phyloP scores from a whole-genome alignment of 768 basidiomycete genomes.

The Nidularia sp. region DNA sequence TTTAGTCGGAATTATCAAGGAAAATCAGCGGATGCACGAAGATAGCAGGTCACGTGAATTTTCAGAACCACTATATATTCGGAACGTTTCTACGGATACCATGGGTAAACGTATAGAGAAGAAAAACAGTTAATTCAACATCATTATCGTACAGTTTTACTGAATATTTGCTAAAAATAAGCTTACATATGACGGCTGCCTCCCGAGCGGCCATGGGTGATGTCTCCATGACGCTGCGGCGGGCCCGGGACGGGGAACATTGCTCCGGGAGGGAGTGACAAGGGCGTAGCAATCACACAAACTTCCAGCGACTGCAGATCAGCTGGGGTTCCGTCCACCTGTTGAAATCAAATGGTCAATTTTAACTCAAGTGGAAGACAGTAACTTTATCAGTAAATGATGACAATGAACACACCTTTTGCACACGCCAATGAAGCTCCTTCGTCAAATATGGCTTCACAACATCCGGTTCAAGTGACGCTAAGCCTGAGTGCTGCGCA shows the following conservation, averaged over 20 bases:
- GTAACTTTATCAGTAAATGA: neutral
- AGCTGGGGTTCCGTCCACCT: slow-evolving; percentile 15
- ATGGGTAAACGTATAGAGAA: too few species aligned
- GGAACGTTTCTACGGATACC: too few species aligned
- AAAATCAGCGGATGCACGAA: too few species aligned
- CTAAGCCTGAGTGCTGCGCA: slow-evolving; percentile 17
- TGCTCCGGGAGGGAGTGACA: slow-evolving; percentile 21
- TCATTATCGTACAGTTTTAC: too few species aligned
- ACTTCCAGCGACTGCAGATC: slow-evolving; percentile 22
- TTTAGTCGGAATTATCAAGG: too few species aligned
- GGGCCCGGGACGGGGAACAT: slow-evolving; percentile 20
- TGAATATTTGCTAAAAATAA: too few species aligned
- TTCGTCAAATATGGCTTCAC: slow-evolving; percentile 35
- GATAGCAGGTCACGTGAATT: too few species aligned
- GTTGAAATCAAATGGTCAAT: neutral
- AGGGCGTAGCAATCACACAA: slow-evolving; percentile 16
- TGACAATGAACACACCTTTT: slow-evolving; percentile 23
- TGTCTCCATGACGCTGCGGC: slow-evolving; percentile 8
- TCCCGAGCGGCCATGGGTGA: slow-evolving; percentile 20
- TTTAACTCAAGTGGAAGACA: neutral
- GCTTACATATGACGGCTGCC: slow-evolving; percentile 13
- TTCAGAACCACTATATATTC: too few species aligned
- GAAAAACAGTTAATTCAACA: too few species aligned
- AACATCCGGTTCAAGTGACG: slow-evolving; percentile 30
- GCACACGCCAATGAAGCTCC: slow-evolving; percentile 37